Conservation (phyloP, 1,284 basidiomycete genomes). For the Grifola frondosa region DNA sequence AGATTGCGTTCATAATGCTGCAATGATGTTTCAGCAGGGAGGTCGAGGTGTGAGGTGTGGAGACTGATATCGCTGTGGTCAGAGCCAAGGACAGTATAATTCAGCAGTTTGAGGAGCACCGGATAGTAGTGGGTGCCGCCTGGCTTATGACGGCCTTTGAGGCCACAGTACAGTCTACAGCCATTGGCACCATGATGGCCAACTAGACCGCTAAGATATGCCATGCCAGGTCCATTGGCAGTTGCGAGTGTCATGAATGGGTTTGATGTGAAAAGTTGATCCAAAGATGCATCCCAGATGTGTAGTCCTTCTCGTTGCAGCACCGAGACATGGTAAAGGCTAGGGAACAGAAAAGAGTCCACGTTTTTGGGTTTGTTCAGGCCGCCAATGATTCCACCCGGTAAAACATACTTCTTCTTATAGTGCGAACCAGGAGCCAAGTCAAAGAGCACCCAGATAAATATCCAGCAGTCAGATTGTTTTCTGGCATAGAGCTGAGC, state of each 20-base stretch:
- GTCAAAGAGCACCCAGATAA: conserved; percentile 28
- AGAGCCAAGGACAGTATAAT: background rate
- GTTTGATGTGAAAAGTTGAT: conserved; percentile 10
- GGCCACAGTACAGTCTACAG: conserved; percentile 33
- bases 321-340: conserved; percentile 23
- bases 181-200: conserved; percentile 34
- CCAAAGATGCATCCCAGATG: conserved; percentile 18
- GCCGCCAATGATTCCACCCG: conserved; percentile 27
- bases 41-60: background rate
- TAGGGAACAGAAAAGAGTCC: conserved; percentile 26
- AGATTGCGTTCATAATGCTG: conserved; percentile 5
- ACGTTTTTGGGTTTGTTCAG: conserved; percentile 26
- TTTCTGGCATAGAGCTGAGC: conserved; percentile 31
- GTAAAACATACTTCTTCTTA: conserved; percentile 26
- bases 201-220: conserved; percentile 32
- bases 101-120: background rate
- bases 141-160: conserved; percentile 34
- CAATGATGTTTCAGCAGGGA: background rate
- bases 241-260: conserved; percentile 18
- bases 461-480: conserved; percentile 29
- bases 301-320: conserved; percentile 19
- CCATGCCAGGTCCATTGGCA: conserved; percentile 25
- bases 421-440: conserved; percentile 21
- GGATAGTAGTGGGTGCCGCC: conserved; percentile 33
- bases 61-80: conserved; percentile 9